Base-by-base conservation (phyloP, 805 yeast genomes). In the Tetrapisispora fleetii region DNA sequence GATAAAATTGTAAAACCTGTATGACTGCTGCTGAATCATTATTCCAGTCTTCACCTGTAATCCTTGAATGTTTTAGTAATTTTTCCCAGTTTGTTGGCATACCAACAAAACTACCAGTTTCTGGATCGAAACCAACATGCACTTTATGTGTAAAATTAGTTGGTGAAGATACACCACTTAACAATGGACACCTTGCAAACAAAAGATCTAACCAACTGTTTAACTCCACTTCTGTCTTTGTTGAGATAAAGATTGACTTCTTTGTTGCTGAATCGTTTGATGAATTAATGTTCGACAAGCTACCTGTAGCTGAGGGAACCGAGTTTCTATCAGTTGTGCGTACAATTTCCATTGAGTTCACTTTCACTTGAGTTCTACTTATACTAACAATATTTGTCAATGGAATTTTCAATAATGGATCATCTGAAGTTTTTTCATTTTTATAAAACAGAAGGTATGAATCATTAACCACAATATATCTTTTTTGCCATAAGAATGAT, bases 21-120 rank as follows among this genome's bases (percentile, higher is more conserved):
- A 85, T 85, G 19, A 93, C 96, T 0, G 96, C 98, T 59, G 87
- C 90, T 0, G 99, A 97, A 64, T 93, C 90, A 54, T 85, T 86
- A 59, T 84, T 80, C 77, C 90, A 93, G 60, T 93, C 99, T 57
- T 83, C 91, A 51, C 81, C 82, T 3, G 96, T 85, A 54, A 93
- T 89, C 48, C 96, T 91, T 48, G 93, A 85, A 21, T 89, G 89
- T 43, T 83, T 78, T 43, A 93, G 75, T 40, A 90, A 72, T 55
- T 81, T 77, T 54, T 88, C 91, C 99, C 99, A 93, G 55, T 88
- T 93, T 14, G 81, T 81, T 1, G 99, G 99, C 55, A 93, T 76
- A 5, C 97, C 99, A 1, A 95, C 88, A 65, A 85, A 90, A 43
- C 83, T 84, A 11, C 96, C 96, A 45, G 74, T 76, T 28, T 85